phyloP scores from a whole-genome alignment of 1,139 yeast genomes.

The Yamadazyma sp. region DNA sequence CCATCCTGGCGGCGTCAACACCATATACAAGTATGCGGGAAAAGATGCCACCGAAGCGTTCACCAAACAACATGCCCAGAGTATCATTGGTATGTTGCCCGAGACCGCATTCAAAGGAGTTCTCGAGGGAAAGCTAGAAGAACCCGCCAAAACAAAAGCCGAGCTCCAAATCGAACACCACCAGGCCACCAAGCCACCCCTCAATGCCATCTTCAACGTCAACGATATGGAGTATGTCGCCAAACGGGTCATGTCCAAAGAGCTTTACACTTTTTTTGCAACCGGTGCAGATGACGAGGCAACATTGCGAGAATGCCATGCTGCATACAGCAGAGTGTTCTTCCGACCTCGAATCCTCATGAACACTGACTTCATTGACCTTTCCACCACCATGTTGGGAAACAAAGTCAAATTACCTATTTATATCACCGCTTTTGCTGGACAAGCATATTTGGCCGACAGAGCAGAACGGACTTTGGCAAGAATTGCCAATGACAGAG shows the following conservation, averaged over 20 bases:
- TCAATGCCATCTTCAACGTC: constrained; percentile 38
- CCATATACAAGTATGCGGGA: constrained; percentile 22
- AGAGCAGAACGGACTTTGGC: constrained; percentile 56
- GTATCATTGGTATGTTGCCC: constrained; percentile 15
- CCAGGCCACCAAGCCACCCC: constrained; percentile 27
- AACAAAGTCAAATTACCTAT: constrained; percentile 49
- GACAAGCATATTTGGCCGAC: constrained; percentile 53
- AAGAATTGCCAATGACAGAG: constrained; percentile 43
- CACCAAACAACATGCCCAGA: constrained; percentile 11
- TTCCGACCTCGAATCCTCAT: constrained; percentile 75
- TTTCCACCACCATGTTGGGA: constrained; percentile 46
- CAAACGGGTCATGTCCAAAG: constrained; percentile 59
- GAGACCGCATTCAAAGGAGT: constrained; percentile 17
- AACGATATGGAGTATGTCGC: constrained; percentile 80
- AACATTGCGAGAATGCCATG: constrained; percentile 77
- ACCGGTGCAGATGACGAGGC: constrained; percentile 90
- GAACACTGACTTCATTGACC: constrained; percentile 52
- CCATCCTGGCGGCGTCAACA: constrained; percentile 24
- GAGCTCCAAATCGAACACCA: constrained; percentile 9
- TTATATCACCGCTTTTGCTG: constrained; percentile 58
- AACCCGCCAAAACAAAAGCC: constrained; percentile 10
- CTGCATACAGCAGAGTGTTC: constrained; percentile 76
- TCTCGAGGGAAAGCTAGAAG: constrained; percentile 17
- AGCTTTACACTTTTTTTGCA: constrained; percentile 83
- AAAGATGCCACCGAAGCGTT: constrained; percentile 20